Percentiles rank a stretch among this genome's conserved stretches.
These are phyloP conservation scores for Trichomonascaceae sp. DNA, from an alignment of 1,139 yeast species.

Conservation along the genomic window DNA sequence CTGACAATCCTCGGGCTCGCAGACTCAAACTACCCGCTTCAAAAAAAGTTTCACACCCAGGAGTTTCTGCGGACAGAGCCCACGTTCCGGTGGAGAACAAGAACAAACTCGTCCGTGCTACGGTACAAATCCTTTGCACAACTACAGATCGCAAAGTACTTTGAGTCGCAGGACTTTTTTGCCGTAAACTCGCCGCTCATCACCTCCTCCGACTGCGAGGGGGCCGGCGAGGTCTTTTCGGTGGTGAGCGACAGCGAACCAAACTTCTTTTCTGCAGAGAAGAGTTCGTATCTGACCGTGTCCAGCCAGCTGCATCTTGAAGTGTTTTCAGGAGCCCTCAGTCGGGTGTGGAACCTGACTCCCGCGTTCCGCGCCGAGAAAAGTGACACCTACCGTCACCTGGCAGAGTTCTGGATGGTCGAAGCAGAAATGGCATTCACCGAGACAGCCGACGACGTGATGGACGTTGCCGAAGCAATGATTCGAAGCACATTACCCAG, in stretches of 20 bases:
- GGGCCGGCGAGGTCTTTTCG: constrained; percentile 83
- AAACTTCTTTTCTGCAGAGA: constrained; percentile 42
- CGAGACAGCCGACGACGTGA: constrained; percentile 43
- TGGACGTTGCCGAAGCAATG: constrained; percentile 58
- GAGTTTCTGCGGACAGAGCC: constrained; percentile 59
- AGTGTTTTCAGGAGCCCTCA: constrained; percentile 58
- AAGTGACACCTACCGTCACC: constrained; percentile 81
- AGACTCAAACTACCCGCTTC: constrained; percentile 51
- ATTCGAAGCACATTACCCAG: constrained; percentile 38
- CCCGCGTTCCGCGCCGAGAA: constrained; percentile 94
- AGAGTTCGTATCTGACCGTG: constrained; percentile 63
- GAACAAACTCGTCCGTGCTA: constrained; percentile 49
- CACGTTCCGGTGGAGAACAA: constrained; percentile 65
- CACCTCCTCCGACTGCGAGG: constrained; percentile 92
- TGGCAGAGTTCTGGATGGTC: constrained; percentile 95
- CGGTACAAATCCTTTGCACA: constrained; percentile 64
- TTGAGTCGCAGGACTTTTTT: constrained; percentile 38
- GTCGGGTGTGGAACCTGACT: constrained; percentile 75
- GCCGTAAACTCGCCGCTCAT: constrained; percentile 79
- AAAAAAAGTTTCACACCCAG: constrained; percentile 58
- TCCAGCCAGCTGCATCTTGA: constrained; percentile 90
- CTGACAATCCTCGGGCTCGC: constrained; percentile 31
- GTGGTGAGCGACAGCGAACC: constrained; percentile 23
- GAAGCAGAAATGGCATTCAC: constrained; percentile 81
- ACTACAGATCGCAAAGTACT: constrained; percentile 39